phyloP scores from a whole-genome alignment of 2,329 filamentous ascomycete species.

The Phialophora verrucosa region DNA sequence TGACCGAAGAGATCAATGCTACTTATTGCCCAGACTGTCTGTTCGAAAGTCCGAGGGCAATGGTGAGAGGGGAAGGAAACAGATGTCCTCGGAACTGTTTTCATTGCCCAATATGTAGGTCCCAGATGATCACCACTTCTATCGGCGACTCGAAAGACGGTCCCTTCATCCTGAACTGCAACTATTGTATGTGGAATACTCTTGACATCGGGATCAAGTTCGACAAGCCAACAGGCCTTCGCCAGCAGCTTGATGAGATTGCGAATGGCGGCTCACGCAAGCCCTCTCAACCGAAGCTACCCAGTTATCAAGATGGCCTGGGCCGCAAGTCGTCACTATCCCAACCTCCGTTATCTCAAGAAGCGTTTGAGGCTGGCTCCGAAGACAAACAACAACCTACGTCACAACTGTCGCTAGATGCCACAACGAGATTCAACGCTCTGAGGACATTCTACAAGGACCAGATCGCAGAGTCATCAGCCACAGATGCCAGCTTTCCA shows the following conservation, averaged over 20 bases:
- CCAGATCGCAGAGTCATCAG: slow-evolving; percentile 70
- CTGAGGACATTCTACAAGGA: slow-evolving; percentile 76
- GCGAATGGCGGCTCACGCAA: slow-evolving; percentile 53
- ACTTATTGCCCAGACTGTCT: slow-evolving; percentile 96
- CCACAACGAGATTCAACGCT: slow-evolving; percentile 74
- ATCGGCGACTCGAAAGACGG: slow-evolving; percentile 54
- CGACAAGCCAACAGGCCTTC: slow-evolving; percentile 85
- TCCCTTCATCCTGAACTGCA: slow-evolving; percentile 81
- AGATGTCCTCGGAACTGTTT: slow-evolving; percentile 95
- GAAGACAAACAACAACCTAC: slow-evolving; percentile 46
- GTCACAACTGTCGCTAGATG: slow-evolving; percentile 54
- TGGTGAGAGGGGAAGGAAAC: slow-evolving; percentile 90
- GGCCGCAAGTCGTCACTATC: slow-evolving; percentile 33
- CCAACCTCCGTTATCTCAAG: slow-evolving; percentile 26
- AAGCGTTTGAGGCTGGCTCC: slow-evolving; percentile 43
- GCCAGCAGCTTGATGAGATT: slow-evolving; percentile 75
- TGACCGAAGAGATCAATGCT: slow-evolving; percentile 89
- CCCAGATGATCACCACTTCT: slow-evolving; percentile 74
- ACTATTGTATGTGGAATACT: slow-evolving; percentile 92
- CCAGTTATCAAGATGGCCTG: slow-evolving; percentile 17
- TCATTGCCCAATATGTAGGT: slow-evolving; percentile 87
- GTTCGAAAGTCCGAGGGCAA: slow-evolving; percentile 93
- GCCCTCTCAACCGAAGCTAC: slow-evolving; percentile 34
- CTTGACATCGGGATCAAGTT: slow-evolving; percentile 89
- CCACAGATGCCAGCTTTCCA: slow-evolving; percentile 50